These are phyloP conservation scores for Boletus rubroflammeus DNA, from an alignment of 768 basidiomycete genomes.

Conservation along the genomic window DNA sequence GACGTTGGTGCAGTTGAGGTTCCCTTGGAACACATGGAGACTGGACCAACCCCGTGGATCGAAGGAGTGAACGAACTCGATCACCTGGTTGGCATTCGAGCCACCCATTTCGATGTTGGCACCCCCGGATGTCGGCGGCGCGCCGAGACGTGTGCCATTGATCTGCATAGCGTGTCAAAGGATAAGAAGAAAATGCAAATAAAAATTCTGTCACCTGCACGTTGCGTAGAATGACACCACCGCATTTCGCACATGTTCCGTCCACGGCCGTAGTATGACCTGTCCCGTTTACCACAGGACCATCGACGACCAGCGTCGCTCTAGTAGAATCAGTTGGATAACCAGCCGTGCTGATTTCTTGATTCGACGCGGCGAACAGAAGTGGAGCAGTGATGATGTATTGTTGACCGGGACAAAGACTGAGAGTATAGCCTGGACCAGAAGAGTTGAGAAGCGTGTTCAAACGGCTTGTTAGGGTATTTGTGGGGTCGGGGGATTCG, in stretches of 20 bases:
- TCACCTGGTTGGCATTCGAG: constrained; percentile 60
- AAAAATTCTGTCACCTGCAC: constrained; percentile 49
- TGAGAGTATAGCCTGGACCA: constrained; percentile 62
- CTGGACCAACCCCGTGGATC: constrained; percentile 84
- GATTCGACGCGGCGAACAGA: constrained; percentile 58
- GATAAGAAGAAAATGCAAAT: background rate
- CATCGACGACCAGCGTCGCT: constrained; percentile 67
- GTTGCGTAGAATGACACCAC: constrained; percentile 62
- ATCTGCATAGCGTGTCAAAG: constrained; percentile 42
- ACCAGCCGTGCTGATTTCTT: constrained; percentile 80
- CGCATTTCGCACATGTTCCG: constrained; percentile 59
- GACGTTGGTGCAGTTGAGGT: constrained; percentile 56
- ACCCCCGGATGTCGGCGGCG: constrained; percentile 52
- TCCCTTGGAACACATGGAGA: constrained; percentile 72
- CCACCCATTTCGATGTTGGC: constrained; percentile 89
- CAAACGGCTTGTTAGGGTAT: constrained; percentile 60
- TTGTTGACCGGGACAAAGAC: constrained; percentile 57
- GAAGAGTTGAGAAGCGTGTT: constrained; percentile 63
- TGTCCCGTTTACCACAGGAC: constrained; percentile 55
- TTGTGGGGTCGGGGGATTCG: constrained; percentile 51
- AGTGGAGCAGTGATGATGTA: constrained; percentile 69
- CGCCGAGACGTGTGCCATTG: constrained; percentile 63
- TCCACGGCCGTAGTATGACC: constrained; percentile 74
- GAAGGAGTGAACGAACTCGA: constrained; percentile 73
- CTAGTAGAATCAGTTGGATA: constrained; percentile 67